These are phyloP conservation scores for Plectosphaerella cucumerina DNA, from an alignment of 2,329 filamentous ascomycete genomes.

Conservation along the genomic window DNA sequence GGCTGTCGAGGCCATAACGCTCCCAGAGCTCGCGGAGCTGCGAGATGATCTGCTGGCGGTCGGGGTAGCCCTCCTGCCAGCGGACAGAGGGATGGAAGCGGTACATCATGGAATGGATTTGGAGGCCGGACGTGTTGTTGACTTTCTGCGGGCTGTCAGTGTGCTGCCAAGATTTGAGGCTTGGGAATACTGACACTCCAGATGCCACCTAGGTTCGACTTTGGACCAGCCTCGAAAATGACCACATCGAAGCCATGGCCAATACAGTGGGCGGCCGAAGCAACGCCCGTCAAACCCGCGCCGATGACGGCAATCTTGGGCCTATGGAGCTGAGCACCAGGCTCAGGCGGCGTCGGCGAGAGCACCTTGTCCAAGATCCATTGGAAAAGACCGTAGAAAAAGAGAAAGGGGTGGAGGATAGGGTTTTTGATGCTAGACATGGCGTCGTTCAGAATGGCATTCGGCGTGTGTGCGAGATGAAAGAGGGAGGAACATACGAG, in stretches of 20 bases:
- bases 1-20: conserved; percentile 64
- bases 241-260: conserved; percentile 81
- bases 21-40: conserved; percentile 73
- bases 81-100: conserved; percentile 77
- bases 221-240: conserved; percentile 69
- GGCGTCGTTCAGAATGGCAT: not conserved
- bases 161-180: not conserved
- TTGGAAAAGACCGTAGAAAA: conserved; percentile 63
- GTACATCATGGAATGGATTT: conserved; percentile 86
- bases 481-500: not conserved
- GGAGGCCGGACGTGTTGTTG: conserved; percentile 76
- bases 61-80: conserved; percentile 74
- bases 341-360: conserved; percentile 64
- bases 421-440: conserved; percentile 30
- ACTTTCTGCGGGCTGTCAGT: conserved; percentile 50
- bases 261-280: conserved; percentile 75
- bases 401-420: conserved; percentile 50
- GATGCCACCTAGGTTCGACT: conserved; percentile 69
- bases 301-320: conserved; percentile 68
- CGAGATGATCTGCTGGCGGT: conserved; percentile 68
- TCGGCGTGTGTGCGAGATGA: not conserved
- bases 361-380: conserved; percentile 60
- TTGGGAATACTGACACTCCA: conserved; percentile 56
- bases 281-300: conserved; percentile 69
- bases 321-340: conserved; percentile 49